phyloP scores from a whole-genome alignment of 768 basidiomycete genomes.

The Phylloporus scabripes region DNA sequence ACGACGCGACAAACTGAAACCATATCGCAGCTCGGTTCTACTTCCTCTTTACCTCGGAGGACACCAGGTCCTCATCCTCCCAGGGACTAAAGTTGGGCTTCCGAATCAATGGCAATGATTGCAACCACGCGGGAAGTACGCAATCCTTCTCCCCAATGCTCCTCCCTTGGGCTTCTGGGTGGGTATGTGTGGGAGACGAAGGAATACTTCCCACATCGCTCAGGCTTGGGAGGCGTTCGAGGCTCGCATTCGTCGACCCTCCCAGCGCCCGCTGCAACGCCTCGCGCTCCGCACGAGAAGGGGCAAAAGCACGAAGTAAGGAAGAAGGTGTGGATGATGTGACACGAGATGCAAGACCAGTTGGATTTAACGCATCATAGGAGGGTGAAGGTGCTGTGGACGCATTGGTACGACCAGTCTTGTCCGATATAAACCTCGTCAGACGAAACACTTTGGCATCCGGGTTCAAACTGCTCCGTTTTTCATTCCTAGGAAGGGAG shows the following conservation, averaged over 20 bases:
- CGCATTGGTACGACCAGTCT: constrained; percentile 9
- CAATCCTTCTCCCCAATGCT: constrained; percentile 24
- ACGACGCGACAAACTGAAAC: constrained; percentile 12
- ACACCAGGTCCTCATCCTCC: constrained; percentile 60
- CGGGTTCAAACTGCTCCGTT: constrained; percentile 72
- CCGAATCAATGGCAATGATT: constrained; percentile 56
- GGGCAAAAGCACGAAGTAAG: constrained; percentile 77
- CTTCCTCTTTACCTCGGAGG: constrained; percentile 17
- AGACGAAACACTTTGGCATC: constrained; percentile 81
- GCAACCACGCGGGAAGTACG: constrained; percentile 61
- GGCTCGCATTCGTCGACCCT: constrained; percentile 65
- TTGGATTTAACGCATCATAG: constrained; percentile 59
- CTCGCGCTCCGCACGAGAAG: constrained; percentile 83
- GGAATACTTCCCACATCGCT: constrained; percentile 72
- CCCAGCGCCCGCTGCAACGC: constrained; percentile 75
- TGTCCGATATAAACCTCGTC: constrained; percentile 22
- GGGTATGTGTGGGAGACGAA: constrained; percentile 56
- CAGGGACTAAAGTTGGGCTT: constrained; percentile 79
- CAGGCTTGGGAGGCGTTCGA: constrained; percentile 73
- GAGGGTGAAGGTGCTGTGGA: constrained; percentile 14
- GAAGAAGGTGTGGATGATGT: constrained; percentile 43
- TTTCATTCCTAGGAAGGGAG: constrained; percentile 39
- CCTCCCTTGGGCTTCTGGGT: constrained; percentile 29
- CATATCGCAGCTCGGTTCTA: constrained; percentile 10
- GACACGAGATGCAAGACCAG: constrained; percentile 39